These are phyloP conservation scores for Citrus reticulata DNA, from an alignment of 345 rosid species.

Conservation along the genomic window DNA sequence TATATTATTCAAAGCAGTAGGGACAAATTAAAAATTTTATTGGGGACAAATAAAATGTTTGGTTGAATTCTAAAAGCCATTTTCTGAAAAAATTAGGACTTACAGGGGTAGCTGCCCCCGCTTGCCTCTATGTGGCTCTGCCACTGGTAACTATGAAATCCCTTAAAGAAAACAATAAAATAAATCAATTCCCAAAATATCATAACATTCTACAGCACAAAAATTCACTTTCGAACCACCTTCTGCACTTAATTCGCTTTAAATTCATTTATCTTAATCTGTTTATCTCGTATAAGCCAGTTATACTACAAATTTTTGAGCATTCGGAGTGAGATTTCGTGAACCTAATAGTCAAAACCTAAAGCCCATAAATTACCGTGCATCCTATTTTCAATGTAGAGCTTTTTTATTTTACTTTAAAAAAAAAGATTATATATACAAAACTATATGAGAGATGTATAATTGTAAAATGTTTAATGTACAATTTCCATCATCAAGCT, in stretches of 20 bases:
- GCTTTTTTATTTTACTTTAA: too few species aligned
- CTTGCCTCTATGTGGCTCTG: too few species aligned
- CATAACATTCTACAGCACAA: neutral
- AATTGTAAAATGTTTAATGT: neutral
- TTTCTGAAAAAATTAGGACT: too few species aligned
- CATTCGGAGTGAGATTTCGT: neutral
- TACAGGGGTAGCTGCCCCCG: too few species aligned
- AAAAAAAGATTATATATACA: too few species aligned
- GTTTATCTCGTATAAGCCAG: neutral
- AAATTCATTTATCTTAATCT: neutral
- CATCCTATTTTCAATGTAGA: neutral
- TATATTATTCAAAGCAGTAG: too few species aligned
- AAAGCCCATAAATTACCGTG: neutral
- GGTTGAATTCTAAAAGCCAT: too few species aligned
- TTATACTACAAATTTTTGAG: neutral
- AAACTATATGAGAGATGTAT: too few species aligned
- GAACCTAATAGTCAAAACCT: neutral
- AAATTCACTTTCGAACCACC: neutral
- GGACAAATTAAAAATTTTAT: too few species aligned
- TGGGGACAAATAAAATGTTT: too few species aligned
- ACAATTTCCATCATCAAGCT: neutral
- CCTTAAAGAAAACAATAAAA: neutral
- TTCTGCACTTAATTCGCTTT: neutral
- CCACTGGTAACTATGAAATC: neutral
- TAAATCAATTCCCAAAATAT: neutral